phyloP scores from a whole-genome alignment of 2,329 filamentous ascomycete species.

The Periconia macrospinosa region DNA sequence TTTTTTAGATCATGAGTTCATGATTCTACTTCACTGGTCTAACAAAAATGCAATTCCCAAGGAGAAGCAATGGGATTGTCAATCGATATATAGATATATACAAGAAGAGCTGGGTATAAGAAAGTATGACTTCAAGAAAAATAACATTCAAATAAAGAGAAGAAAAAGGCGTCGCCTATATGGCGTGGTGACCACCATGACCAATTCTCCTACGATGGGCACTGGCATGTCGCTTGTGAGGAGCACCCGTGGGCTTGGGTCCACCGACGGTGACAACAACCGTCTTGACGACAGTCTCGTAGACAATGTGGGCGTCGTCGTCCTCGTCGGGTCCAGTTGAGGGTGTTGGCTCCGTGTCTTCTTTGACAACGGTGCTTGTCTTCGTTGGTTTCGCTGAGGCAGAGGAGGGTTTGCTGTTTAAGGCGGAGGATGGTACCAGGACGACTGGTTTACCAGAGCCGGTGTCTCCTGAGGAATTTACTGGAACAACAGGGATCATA shows the following conservation, averaged over 20 bases:
- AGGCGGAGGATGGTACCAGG: neutral
- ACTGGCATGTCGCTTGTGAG: conserved; percentile 2
- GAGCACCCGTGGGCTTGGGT: neutral
- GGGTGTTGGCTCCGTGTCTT: neutral
- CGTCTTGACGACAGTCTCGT: neutral
- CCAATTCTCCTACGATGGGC: neutral
- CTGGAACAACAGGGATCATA: too few relatives aligned
- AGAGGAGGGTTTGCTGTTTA: neutral
- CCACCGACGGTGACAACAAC: neutral
- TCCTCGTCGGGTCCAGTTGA: neutral
- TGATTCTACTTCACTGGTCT: too few relatives aligned
- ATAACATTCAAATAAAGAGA: neutral
- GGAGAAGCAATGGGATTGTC: neutral
- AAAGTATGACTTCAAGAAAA: neutral
- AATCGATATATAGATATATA: neutral
- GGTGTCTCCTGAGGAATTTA: too few relatives aligned
- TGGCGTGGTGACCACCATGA: neutral
- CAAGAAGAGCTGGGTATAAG: neutral
- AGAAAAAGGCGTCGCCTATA: neutral
- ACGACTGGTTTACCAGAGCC: neutral
- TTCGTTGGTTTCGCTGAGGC: neutral
- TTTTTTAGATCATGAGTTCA: too few relatives aligned
- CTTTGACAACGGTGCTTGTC: too few relatives aligned
- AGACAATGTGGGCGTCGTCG: neutral
- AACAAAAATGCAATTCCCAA: too few relatives aligned